phyloP scores from a whole-genome alignment of 2,329 filamentous ascomycete species.

The Pseudofabraea citricarpa region DNA sequence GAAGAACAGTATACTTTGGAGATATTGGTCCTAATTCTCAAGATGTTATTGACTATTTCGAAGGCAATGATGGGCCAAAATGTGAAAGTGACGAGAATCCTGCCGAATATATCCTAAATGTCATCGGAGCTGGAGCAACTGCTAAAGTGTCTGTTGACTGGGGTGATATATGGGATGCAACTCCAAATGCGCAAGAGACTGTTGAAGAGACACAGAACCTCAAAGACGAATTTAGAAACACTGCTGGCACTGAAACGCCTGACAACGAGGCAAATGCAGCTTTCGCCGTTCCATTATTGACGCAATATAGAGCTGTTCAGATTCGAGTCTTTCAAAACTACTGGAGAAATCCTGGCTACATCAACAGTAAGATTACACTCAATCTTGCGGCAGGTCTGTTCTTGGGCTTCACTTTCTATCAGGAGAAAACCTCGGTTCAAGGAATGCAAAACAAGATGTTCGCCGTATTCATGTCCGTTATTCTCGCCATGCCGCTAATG shows the following conservation, averaged over 20 bases:
- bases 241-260: slow-evolving; percentile 14
- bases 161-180: too few species aligned
- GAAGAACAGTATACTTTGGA: too few species aligned
- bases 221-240: slow-evolving; percentile 34
- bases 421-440: slow-evolving; percentile 51
- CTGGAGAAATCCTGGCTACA: slow-evolving; percentile 62
- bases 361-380: slow-evolving; percentile 22
- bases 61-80: too few species aligned
- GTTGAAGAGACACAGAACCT: too few species aligned
- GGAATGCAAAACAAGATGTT: slow-evolving; percentile 50
- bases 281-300: slow-evolving; percentile 55
- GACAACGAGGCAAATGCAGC: slow-evolving; percentile 49
- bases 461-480: slow-evolving; percentile 5
- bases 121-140: too few species aligned
- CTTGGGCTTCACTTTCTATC: slow-evolving; percentile 61
- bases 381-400: slow-evolving; percentile 49
- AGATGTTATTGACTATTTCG: too few species aligned
- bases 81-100: too few species aligned
- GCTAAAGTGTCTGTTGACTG: too few species aligned
- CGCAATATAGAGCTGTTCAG: slow-evolving; percentile 49
- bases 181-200: too few species aligned
- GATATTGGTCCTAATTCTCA: too few species aligned
- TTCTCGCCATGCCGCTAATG: slow-evolving; percentile 51
- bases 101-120: too few species aligned
- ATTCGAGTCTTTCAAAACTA: slow-evolving; percentile 56